A percentile compares a stretch with the other conserved stretches of the same genome.
Evolutionary conservation across 2,329 filamentous ascomycete species (phyloP).

Genomic region (Trichoderma sp.): DNA sequence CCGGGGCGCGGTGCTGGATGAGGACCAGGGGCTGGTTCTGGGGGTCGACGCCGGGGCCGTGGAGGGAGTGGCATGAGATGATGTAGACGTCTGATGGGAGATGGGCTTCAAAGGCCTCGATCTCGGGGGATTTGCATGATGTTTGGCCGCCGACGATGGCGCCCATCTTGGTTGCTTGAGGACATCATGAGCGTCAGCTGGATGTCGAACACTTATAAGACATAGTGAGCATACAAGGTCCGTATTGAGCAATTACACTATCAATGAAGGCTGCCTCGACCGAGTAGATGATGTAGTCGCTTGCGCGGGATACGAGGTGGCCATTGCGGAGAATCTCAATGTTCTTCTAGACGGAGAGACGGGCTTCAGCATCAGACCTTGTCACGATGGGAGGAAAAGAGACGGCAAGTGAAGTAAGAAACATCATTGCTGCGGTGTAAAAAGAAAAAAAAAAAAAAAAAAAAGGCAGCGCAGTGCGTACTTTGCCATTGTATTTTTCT

Average conservation of each 20-base stretch:
- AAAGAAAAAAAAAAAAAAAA: not conserved
- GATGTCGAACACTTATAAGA: not conserved
- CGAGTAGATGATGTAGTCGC: constrained; percentile 98
- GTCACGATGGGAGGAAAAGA: constrained; percentile 25
- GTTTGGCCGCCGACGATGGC: constrained; percentile 97
- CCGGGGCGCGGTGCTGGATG: constrained; percentile 86
- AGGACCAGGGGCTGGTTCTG: constrained; percentile 87
- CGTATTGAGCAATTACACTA: constrained; percentile 80
- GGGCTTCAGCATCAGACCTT: constrained; percentile 46
- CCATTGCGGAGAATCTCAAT: constrained; percentile 91
- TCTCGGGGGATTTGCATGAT: constrained; percentile 96
- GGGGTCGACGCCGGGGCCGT: constrained; percentile 86
- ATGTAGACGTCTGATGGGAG: constrained; percentile 88
- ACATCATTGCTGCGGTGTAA: not conserved
- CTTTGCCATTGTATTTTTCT: constrained; percentile 80
- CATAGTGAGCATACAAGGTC: constrained; percentile 66
- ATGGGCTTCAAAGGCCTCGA: constrained; percentile 85
- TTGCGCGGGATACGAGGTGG: constrained; percentile 89
- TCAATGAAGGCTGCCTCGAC: constrained; percentile 93
- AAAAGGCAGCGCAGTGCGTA: constrained; percentile 48
- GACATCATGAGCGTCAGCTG: not conserved
- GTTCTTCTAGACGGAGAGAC: constrained; percentile 53
- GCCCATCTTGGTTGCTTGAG: constrained; percentile 81
- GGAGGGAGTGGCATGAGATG: constrained; percentile 92
- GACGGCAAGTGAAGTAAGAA: constrained; percentile 18